A percentile compares a stretch with the other conserved stretches of the same genome.
These are phyloP conservation scores for Nakazawaea populi DNA, from an alignment of 805 yeast species.

Conservation along the genomic window DNA sequence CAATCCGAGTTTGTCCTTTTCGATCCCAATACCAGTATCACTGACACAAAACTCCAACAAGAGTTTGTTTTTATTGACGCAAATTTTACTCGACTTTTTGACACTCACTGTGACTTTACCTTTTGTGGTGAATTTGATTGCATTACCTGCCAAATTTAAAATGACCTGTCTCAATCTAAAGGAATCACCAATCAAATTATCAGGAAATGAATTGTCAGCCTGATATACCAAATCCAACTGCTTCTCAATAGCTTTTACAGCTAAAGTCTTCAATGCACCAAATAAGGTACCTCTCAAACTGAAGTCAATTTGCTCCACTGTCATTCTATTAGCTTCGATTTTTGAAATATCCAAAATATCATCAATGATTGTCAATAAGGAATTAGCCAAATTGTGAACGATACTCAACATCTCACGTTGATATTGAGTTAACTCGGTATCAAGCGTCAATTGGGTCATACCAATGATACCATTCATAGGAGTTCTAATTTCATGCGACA, in stretches of 20 bases:
- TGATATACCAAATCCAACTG: conserved; percentile 74
- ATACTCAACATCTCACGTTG: conserved; percentile 89
- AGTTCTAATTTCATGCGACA: conserved; percentile 83
- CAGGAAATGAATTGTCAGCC: conserved; percentile 85
- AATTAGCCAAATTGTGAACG: conserved; percentile 83
- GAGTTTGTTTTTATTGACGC: conserved; percentile 39
- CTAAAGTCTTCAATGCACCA: conserved; percentile 84
- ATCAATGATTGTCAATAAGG: conserved; percentile 79
- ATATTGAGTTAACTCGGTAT: conserved; percentile 84
- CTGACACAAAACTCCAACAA: conserved; percentile 77
- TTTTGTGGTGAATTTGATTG: conserved; percentile 77
- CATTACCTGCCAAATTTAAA: conserved; percentile 81
- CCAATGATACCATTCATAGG: conserved; percentile 93
- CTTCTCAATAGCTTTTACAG: conserved; percentile 85
- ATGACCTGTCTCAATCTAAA: conserved; percentile 85
- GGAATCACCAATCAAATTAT: conserved; percentile 81
- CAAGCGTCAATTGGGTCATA: conserved; percentile 85
- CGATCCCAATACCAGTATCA: conserved; percentile 90
- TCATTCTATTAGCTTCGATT: conserved; percentile 92
- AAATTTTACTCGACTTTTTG: conserved; percentile 38
- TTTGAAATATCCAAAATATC: conserved; percentile 89
- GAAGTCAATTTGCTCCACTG: conserved; percentile 84
- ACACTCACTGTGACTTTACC: conserved; percentile 80
- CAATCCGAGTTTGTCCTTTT: conserved; percentile 74
- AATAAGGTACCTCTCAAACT: conserved; percentile 82